phyloP scores from a whole-genome alignment of 345 rosid genomes.

The Cardiospermum halicacabum region DNA sequence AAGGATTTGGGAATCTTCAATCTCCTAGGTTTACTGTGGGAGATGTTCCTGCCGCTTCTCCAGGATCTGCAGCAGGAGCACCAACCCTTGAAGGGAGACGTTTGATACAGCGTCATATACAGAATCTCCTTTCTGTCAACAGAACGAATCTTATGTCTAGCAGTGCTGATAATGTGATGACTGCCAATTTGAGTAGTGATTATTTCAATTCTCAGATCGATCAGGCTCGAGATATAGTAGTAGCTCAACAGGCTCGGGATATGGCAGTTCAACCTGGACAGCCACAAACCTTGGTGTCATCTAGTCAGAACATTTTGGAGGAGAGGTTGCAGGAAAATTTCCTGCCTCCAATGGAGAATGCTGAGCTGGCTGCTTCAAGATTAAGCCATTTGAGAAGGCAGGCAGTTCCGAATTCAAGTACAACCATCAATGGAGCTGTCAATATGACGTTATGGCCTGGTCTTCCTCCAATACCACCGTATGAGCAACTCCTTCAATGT shows the following conservation, averaged over 20 bases:
- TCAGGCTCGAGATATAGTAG: constrained; percentile 38
- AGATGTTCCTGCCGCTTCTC: constrained; percentile 51
- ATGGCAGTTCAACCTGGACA: constrained; percentile 33
- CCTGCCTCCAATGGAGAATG: constrained; percentile 31
- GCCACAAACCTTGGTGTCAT: constrained; percentile 30
- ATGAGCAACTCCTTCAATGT: constrained; percentile 34
- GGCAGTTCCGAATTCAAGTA: constrained; percentile 27
- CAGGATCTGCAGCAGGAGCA: constrained; percentile 64
- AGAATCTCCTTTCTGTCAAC: constrained; percentile 51
- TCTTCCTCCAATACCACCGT: constrained; percentile 26
- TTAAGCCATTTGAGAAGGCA: constrained; percentile 42
- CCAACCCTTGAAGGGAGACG: constrained; percentile 79
- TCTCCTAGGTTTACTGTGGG: constrained; percentile 64
- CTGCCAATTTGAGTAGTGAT: constrained; percentile 36
- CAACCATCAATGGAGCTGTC: constrained; percentile 25
- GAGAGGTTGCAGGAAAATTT: constrained; percentile 39
- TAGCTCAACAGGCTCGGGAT: too few relatives aligned
- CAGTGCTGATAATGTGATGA: constrained; percentile 40
- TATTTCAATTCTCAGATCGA: constrained; percentile 34
- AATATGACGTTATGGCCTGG: constrained; percentile 53
- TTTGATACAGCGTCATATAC: constrained; percentile 79
- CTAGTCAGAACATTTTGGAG: constrained; percentile 29
- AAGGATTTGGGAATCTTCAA: constrained; percentile 42
- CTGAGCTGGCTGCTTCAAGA: constrained; percentile 35
- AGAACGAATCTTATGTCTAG: constrained; percentile 41